These are phyloP conservation scores for Cryptosporidium sp. DNA, from an alignment of 169 alveolate species.

Conservation along the genomic window DNA sequence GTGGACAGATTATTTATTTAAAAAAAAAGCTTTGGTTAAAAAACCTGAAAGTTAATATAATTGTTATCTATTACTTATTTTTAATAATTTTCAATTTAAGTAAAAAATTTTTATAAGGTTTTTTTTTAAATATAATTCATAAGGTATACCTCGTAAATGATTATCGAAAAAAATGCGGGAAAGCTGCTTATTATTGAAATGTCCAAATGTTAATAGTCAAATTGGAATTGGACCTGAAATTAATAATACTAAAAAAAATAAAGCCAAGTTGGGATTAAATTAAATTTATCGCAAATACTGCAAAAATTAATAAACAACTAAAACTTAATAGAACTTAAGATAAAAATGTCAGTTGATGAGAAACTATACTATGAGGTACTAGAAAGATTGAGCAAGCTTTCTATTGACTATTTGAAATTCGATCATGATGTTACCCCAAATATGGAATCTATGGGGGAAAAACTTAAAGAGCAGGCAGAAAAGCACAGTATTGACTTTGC, in stretches of 20 bases:
- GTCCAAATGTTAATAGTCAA: neutral
- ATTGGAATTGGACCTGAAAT: neutral
- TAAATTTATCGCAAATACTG: neutral
- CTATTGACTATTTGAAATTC: conserved; percentile 40
- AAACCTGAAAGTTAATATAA: too few species aligned
- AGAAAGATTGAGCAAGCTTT: conserved; percentile 15
- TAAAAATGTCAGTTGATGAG: conserved; percentile 13
- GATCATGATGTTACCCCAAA: conserved; percentile 46
- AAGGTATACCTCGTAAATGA: neutral
- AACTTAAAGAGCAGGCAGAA: conserved; percentile 21
- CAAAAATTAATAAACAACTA: neutral
- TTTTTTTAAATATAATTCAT: neutral
- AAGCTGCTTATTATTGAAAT: neutral
- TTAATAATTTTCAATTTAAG: too few species aligned
- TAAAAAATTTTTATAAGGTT: too few species aligned
- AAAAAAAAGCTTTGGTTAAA: too few species aligned
- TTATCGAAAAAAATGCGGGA: neutral
- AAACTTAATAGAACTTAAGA: neutral
- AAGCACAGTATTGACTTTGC: conserved; percentile 55
- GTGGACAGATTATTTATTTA: neutral
- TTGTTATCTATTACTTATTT: too few species aligned
- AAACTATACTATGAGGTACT: conserved; percentile 18
- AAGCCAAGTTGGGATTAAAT: neutral
- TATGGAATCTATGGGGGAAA: conserved; percentile 40
- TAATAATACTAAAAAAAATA: too few species aligned